Evolutionary conservation across 1,284 basidiomycete species (phyloP), one percentile per base, ranked within the genome.

Genomic region (Blastosporella zonata): DNA sequence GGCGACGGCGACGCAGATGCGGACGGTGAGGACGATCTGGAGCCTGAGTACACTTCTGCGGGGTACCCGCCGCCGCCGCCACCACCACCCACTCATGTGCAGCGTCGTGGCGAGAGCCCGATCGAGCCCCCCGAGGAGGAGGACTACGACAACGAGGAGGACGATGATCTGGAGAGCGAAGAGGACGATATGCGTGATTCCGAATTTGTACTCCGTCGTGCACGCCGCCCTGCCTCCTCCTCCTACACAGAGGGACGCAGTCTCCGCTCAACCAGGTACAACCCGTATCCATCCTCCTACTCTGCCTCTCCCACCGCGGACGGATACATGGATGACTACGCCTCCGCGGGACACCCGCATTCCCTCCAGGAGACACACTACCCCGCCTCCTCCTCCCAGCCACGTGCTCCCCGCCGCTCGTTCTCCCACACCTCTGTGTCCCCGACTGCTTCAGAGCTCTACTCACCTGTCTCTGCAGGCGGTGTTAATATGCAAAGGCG

Each of bases 161-260:
- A 55, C 0, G 51, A 53, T 4, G 44, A 41, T 0, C 18, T 37
- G 6, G 55, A 57, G 33, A 55, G 53, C 33, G 56, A 57, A 17
- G 56, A 55, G 5, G 56, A 57, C 21, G 56, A 56, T 41, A 48
- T 21, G 13, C 56, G 47, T 6, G 56, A 57, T 45, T 55, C 53
- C 5, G 53, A 73, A 48, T 70, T 71, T 52, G 62, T 65, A 48
- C 62, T 64, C 51, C 56, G 55, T 55, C 55, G 57, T 55, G 67
- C 56, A 25, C 59, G 45, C 51, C 61, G 50, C 62, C 55, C 62
- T 50, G 35, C 43, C 48, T 38, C 51, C 12, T 29, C 55, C 4
- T 43, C 51, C 2, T 55, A 49, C 9, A 9, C 38, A 1, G 53
- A 53, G 21, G 33, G 40, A 27, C 47, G 53, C 12, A 46, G 25